Conservation (phyloP, 352 stramenopile species). For the Pythium periplocum region DNA sequence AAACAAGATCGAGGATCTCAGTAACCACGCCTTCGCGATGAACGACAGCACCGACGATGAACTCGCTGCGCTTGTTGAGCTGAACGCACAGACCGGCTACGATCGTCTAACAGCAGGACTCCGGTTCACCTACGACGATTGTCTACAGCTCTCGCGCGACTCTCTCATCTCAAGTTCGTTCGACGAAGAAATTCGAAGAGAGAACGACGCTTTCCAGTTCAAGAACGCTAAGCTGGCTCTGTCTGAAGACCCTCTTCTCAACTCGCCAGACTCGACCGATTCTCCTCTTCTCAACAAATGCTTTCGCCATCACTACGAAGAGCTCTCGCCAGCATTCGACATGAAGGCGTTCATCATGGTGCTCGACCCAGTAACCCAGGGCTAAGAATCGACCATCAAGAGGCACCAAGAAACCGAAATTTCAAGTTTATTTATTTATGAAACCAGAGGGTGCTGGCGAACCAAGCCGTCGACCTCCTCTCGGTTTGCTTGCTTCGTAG, state of each 20-base stretch:
- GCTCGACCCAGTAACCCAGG: slow-evolving; percentile 7
- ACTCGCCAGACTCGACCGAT: slow-evolving; percentile 31
- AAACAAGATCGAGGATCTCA: slow-evolving; percentile 16
- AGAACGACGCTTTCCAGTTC: slow-evolving; percentile 13
- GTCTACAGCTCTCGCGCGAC: too few relatives aligned
- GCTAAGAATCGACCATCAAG: not conserved
- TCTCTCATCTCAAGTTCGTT: not conserved
- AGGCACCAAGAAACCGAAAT: not conserved
- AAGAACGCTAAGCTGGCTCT: slow-evolving; percentile 10
- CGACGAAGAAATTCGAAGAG: slow-evolving; percentile 11
- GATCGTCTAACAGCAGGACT: slow-evolving; percentile 1
- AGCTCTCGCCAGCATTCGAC: slow-evolving; percentile 25
- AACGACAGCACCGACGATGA: slow-evolving; percentile 1
- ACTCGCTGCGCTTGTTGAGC: not conserved
- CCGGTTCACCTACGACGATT: not conserved
- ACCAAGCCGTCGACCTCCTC: too few relatives aligned
- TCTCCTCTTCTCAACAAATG: slow-evolving; percentile 18
- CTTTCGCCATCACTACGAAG: slow-evolving; percentile 8
- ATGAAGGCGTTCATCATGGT: slow-evolving; percentile 43
- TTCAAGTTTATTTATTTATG: too few relatives aligned
- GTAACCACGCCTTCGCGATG: slow-evolving; percentile 5
- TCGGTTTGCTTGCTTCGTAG: too few relatives aligned
- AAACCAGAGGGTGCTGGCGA: too few relatives aligned
- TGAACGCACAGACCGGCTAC: slow-evolving; percentile 4
- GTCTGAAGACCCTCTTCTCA: slow-evolving; percentile 22